These are phyloP conservation scores for Scytalidium lignicola DNA, from an alignment of 2,329 filamentous ascomycete species.

Conservation along the genomic window DNA sequence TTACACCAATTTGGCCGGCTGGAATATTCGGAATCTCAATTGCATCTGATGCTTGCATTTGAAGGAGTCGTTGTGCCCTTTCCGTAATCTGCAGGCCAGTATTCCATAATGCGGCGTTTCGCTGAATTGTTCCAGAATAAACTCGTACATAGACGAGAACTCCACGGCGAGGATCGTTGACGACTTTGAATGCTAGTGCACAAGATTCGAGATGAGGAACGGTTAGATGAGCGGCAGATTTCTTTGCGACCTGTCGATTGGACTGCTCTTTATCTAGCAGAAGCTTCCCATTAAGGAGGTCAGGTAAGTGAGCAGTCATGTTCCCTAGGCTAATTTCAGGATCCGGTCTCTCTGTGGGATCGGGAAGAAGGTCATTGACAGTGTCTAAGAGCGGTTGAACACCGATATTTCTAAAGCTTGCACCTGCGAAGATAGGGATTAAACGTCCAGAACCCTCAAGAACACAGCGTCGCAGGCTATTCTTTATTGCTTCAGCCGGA, in stretches of 20 bases:
- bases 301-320: conserved; percentile 47
- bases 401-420: conserved; percentile 89
- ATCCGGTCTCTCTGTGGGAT: conserved; percentile 73
- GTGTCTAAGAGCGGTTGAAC: conserved; percentile 89
- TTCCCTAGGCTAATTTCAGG: conserved; percentile 67
- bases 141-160: conserved; percentile 89
- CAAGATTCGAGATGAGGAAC: conserved; percentile 54
- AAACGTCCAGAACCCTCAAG: conserved; percentile 63
- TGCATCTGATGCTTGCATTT: conserved; percentile 85
- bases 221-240: conserved; percentile 33
- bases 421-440: conserved; percentile 84
- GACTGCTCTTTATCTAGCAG: conserved; percentile 30
- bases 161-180: conserved; percentile 79
- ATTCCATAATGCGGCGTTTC: conserved; percentile 76
- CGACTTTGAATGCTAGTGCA: conserved; percentile 84
- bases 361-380: conserved; percentile 81
- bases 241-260: conserved; percentile 28
- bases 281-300: conserved; percentile 41
- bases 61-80: conserved; percentile 72
- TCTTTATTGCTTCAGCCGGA: conserved; percentile 58
- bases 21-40: conserved; percentile 76
- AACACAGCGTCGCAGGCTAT: conserved; percentile 69
- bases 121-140: conserved; percentile 76
- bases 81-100: conserved; percentile 78
- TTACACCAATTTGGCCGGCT: conserved; percentile 88